phyloP scores from a whole-genome alignment of 2,329 filamentous ascomycete genomes.

The Aspergillus felis region DNA sequence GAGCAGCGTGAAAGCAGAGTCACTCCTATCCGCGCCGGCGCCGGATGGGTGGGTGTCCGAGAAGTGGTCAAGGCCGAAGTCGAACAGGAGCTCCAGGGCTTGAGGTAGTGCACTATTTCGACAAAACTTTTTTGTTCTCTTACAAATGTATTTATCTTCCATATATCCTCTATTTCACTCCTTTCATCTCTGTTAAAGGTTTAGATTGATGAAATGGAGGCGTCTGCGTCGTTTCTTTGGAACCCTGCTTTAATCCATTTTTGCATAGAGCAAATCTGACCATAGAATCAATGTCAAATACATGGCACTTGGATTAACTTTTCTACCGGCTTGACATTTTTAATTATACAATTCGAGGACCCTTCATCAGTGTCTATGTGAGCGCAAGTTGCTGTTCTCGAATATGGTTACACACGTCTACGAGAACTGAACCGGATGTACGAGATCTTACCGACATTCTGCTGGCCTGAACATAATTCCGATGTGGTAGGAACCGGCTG shows the following conservation, averaged over 20 bases:
- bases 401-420: neutral
- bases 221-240: neutral
- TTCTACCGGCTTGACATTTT: neutral
- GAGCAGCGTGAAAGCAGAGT: conserved; percentile 72
- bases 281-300: neutral
- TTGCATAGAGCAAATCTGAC: neutral
- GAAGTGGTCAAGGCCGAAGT: conserved; percentile 73
- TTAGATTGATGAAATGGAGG: neutral
- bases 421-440: neutral
- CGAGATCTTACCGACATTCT: neutral
- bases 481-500: neutral
- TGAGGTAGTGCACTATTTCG: conserved; percentile 10
- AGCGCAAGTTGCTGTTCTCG: neutral
- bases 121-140: neutral
- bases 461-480: too few relatives aligned
- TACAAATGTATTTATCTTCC: conserved; percentile 57
- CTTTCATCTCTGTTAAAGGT: neutral
- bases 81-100: conserved; percentile 39
- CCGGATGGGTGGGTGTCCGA: conserved; percentile 69
- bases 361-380: neutral
- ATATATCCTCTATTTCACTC: neutral
- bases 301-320: neutral
- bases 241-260: neutral
- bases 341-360: neutral
- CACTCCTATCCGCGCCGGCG: conserved; percentile 59